Base-by-base conservation (phyloP, 2,329 filamentous ascomycete genomes). In the Zymoseptoria ardabiliae region DNA sequence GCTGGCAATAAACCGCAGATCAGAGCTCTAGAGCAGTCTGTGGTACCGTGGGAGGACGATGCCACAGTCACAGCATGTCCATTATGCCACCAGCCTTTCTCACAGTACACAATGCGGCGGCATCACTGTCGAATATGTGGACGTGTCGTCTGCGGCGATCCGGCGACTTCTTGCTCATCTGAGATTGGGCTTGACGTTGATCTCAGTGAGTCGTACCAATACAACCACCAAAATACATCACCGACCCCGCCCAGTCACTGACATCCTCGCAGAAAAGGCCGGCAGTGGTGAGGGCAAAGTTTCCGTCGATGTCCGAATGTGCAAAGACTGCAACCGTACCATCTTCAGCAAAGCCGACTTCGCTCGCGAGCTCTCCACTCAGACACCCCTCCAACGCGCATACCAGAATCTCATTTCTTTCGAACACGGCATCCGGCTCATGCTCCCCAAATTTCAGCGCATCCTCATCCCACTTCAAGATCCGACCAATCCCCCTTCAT, bases 71-170 rank as follows among this genome's bases (percentile, higher is more conserved):
- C 80, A 1, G 86, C 86, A 64, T 99, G 94, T 71, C 94, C 94
- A 0, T 96, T 96, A 70, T 99, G 94, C 69, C 90, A 96, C 70
- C 94, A 99, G 69, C 91, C 96, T 58, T 99, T 99, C 73, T 88
- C 91, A 0, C 88, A 87, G 13, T 97, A 96, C 82, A 89, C 91
- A 1, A 96, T 97, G 70, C 85, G 94, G 68, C 81, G 94, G 66
- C 94, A 97, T 73, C 94, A 99, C 74, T 99, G 94, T 74, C 85
- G 94, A 57, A 87, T 96, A 74, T 99, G 94, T 69, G 94, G 94
- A 3, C 85, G 88, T 50, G 91, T 99, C 0, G 91, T 99, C 0
- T 99, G 94, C 71, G 91, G 91, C 11, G 94, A 99, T 73, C 84
- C 84, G 0, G 82, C 84, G 59, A 99, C 94, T 0, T 85, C 76